Conservation (phyloP, 2,329 filamentous ascomycete species). For the Beauveria medogensis region DNA sequence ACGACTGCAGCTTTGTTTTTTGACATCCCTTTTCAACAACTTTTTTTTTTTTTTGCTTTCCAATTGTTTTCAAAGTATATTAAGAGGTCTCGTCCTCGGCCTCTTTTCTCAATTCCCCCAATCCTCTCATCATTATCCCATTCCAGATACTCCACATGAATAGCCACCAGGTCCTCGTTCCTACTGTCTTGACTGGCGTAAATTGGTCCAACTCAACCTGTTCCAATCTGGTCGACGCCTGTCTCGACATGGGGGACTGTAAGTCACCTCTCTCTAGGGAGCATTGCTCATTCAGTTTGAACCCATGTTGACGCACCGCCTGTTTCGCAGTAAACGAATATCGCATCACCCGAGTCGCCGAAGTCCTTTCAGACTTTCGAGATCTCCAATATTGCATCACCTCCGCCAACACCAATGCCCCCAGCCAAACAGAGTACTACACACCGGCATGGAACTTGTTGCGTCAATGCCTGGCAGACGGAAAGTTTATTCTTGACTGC, state of each 20-base stretch:
- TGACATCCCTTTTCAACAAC: neutral
- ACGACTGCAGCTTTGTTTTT: neutral
- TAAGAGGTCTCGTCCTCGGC: neutral
- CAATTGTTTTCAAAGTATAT: neutral
- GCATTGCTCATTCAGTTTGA: neutral
- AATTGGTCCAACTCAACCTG: neutral
- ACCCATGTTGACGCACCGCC: neutral
- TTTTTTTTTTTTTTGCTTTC: neutral
- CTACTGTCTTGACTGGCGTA: neutral
- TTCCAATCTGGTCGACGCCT: neutral
- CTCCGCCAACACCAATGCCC: conserved; percentile 45
- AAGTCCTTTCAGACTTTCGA: conserved; percentile 54
- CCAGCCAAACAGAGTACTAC: conserved; percentile 50
- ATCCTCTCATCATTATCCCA: neutral
- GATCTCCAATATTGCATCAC: conserved; percentile 56
- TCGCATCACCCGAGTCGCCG: conserved; percentile 51
- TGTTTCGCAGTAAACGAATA: conserved; percentile 48
- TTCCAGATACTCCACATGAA: neutral
- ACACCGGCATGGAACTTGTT: conserved; percentile 56
- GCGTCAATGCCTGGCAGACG: conserved; percentile 54
- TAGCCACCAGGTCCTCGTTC: neutral
- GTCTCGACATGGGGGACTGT: conserved; percentile 1
- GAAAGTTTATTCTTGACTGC: conserved; percentile 56
- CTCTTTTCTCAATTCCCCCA: neutral
- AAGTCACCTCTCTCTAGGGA: neutral